phyloP scores from a whole-genome alignment of 139 green algal genomes.

The Chlamydomonas eustigma region DNA sequence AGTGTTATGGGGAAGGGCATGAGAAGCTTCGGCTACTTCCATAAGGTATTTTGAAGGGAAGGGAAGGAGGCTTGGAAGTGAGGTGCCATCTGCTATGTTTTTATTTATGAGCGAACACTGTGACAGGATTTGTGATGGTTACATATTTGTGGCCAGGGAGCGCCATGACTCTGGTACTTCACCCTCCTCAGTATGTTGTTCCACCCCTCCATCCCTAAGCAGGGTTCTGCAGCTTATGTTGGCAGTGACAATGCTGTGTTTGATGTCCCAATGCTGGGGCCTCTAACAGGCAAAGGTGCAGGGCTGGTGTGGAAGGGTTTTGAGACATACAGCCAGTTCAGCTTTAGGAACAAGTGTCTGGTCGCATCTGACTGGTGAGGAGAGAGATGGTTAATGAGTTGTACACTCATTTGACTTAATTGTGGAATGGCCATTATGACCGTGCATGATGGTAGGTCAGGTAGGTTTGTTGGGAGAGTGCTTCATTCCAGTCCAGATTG shows the following conservation, averaged over 20 bases:
- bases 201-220: no score
- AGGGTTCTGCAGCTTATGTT: constrained; percentile 81
- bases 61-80: no score
- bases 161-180: no score
- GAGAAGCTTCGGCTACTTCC: constrained; percentile 40
- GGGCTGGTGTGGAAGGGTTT: constrained; percentile 83
- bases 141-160: no score
- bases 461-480: neutral
- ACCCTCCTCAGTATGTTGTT: no score
- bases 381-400: neutral
- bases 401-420: neutral
- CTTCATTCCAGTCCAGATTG: neutral
- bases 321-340: constrained; percentile 79
- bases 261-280: constrained; percentile 72
- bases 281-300: constrained; percentile 55
- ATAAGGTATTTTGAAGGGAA: constrained; percentile 35
- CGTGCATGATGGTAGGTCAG: neutral
- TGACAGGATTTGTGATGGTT: no score
- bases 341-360: constrained; percentile 73
- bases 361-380: constrained; percentile 71
- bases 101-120: no score
- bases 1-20: neutral
- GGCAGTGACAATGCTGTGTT: constrained; percentile 84
- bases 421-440: neutral
- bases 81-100: no score